phyloP scores from a whole-genome alignment of 2,329 filamentous ascomycete species.

The Xylaria sp. region DNA sequence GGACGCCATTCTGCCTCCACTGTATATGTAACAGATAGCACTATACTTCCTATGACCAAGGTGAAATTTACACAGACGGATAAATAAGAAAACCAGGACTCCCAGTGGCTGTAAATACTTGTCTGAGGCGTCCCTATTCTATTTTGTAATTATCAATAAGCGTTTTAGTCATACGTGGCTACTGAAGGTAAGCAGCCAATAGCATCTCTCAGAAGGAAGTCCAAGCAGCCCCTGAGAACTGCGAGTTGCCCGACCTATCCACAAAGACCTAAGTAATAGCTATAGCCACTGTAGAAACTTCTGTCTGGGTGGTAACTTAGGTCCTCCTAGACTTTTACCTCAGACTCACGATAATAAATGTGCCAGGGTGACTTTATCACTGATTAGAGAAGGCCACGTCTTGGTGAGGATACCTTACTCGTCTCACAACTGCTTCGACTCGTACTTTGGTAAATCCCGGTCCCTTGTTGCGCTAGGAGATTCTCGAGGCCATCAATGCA shows the following conservation, averaged over 20 bases:
- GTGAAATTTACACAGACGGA: neutral
- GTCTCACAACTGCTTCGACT: no score
- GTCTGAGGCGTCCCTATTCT: neutral
- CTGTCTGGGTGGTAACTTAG: neutral
- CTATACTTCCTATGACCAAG: no score
- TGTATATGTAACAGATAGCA: no score
- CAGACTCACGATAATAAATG: no score
- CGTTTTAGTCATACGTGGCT: neutral
- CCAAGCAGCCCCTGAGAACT: neutral
- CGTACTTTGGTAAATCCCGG: no score
- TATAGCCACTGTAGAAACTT: neutral
- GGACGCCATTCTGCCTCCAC: no score
- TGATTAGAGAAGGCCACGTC: no score
- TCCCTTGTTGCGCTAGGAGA: no score
- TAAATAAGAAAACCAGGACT: neutral
- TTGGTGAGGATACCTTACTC: no score
- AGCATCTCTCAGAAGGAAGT: neutral
- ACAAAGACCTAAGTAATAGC: neutral
- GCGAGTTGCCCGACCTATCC: neutral
- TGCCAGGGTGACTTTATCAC: no score
- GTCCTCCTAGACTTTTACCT: neutral
- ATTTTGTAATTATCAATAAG: neutral
- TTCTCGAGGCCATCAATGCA: neutral
- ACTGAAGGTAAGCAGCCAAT: constrained; percentile 1
- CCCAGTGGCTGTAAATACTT: neutral